phyloP scores from a whole-genome alignment of 1,139 yeast species.

The Saccharomycopsis crataegensis region DNA sequence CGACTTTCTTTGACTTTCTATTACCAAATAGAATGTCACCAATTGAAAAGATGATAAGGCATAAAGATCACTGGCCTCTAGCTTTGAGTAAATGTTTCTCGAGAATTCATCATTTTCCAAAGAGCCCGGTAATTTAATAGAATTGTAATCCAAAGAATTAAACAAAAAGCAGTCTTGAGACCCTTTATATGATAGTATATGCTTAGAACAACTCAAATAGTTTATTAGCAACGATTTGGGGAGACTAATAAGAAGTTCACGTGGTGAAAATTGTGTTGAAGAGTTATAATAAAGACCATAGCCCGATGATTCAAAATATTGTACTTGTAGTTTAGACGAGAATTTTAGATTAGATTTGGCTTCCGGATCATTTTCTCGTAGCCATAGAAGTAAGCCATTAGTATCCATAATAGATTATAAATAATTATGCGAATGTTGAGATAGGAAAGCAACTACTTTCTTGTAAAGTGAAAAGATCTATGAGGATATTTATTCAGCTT shows the following conservation, averaged over 20 bases:
- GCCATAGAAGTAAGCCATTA: too few species aligned
- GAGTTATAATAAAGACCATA: slow-evolving; percentile 6
- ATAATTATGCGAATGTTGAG: too few species aligned
- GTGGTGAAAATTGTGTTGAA: neutral
- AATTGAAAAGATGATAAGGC: slow-evolving; percentile 12
- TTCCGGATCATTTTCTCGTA: too few species aligned
- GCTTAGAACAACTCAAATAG: slow-evolving; percentile 9
- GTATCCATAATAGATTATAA: too few species aligned
- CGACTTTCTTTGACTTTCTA: slow-evolving; percentile 2
- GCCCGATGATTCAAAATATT: slow-evolving; percentile 4
- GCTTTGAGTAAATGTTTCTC: neutral
- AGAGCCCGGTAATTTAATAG: neutral
- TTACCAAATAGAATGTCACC: slow-evolving; percentile 4
- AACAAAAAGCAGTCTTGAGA: neutral
- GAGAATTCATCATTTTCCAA: neutral
- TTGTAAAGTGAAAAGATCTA: too few species aligned
- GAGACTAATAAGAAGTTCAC: slow-evolving; percentile 3
- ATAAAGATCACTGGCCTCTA: neutral
- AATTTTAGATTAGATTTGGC: too few species aligned
- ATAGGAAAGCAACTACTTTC: too few species aligned
- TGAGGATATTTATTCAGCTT: too few species aligned
- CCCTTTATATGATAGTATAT: neutral
- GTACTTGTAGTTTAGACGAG: neutral
- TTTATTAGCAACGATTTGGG: slow-evolving; percentile 12
- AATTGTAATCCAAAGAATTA: neutral